These are phyloP conservation scores for Fusarium oxysporum DNA, from an alignment of 2,329 filamentous ascomycete genomes.

Conservation along the genomic window DNA sequence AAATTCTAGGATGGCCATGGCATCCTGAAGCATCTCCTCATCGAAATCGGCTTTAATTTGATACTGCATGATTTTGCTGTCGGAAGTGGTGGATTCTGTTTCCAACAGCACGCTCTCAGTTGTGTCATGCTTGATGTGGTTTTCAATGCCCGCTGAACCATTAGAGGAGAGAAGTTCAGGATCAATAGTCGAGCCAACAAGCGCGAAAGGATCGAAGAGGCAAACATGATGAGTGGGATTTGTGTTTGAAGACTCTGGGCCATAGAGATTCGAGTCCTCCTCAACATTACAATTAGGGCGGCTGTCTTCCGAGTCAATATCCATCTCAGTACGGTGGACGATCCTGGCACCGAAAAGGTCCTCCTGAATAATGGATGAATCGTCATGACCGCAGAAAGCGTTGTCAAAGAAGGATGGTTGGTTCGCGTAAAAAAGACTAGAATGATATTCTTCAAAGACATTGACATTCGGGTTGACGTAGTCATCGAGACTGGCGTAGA, in stretches of 20 bases:
- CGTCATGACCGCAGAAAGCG: not conserved
- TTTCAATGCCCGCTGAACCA: not conserved
- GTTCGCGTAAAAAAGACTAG: not conserved
- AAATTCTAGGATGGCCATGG: slow-evolving; percentile 2
- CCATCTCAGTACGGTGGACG: not conserved
- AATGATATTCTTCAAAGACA: not conserved
- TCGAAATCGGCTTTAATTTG: slow-evolving; percentile 1
- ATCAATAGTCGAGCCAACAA: not conserved
- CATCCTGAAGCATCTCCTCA: slow-evolving; percentile 7
- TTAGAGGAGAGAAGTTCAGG: not conserved
- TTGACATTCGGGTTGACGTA: not conserved
- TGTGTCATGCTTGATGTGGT: not conserved
- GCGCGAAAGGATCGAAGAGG: not conserved
- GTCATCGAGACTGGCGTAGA: not conserved
- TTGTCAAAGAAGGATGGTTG: not conserved
- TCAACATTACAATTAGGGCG: not conserved
- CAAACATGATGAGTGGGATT: not conserved
- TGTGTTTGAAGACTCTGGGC: not conserved
- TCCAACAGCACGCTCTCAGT: not conserved
- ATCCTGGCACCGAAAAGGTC: not conserved
- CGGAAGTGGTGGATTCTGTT: not conserved
- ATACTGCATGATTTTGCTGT: not conserved
- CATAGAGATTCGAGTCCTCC: not conserved
- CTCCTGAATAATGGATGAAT: not conserved
- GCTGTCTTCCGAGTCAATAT: not conserved